Conservation (phyloP, 2,329 filamentous ascomycete species). For the Celoporthe dispersa region DNA sequence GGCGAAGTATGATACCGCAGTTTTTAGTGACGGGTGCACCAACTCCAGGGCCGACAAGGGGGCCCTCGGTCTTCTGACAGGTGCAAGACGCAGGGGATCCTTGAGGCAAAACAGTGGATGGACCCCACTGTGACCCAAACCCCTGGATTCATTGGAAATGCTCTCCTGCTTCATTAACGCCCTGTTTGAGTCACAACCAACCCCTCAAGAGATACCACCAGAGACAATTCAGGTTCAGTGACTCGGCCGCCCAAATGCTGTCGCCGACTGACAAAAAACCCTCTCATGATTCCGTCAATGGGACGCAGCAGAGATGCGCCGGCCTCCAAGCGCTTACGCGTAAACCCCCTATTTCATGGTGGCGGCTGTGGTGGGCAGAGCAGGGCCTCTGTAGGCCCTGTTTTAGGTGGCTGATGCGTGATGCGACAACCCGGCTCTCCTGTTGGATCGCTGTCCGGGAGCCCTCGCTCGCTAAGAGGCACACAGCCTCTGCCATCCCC, state of each 20-base stretch:
- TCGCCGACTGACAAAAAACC: not conserved
- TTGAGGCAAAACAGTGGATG: conserved; percentile 7
- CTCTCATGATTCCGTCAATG: not conserved
- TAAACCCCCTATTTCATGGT: not conserved
- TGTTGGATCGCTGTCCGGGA: not conserved
- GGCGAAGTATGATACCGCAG: not conserved
- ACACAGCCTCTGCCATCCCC: not conserved
- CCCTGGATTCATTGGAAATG: not conserved
- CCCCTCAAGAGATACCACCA: not conserved
- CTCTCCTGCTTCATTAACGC: not conserved
- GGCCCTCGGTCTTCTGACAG: conserved; percentile 11
- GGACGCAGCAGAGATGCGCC: conserved; percentile 3
- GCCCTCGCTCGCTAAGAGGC: not conserved
- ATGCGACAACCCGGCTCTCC: not conserved
- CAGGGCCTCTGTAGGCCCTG: not conserved
- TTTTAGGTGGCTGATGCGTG: conserved; percentile 4
- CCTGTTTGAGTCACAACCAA: not conserved
- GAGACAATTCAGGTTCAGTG: not conserved
- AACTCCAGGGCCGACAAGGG: not conserved
- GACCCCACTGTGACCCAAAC: not conserved
- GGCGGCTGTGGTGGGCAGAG: conserved; percentile 7
- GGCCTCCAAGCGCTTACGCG: conserved; percentile 5
- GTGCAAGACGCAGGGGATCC: conserved; percentile 4
- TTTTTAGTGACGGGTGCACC: not conserved
- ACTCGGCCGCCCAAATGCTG: not conserved